phyloP scores from a whole-genome alignment of 148 eudicot species.

The Cornus kousa region DNA sequence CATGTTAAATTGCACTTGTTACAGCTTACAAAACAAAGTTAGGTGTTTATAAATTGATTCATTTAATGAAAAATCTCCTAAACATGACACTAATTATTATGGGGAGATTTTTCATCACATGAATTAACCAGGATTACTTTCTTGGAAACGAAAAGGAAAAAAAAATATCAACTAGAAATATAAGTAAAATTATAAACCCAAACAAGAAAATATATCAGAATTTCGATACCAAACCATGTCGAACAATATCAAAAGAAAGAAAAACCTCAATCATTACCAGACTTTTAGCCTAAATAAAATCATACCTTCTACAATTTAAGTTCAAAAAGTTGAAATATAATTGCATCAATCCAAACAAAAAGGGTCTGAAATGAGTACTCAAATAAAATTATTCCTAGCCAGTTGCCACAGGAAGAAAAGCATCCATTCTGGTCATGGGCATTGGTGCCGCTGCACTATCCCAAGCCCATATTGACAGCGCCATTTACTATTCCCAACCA shows the following conservation, averaged over 20 bases:
- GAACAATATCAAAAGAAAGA: neutral
- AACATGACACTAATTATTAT: too few relatives aligned
- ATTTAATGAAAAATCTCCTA: too few relatives aligned
- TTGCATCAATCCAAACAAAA: neutral
- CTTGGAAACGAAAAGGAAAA: too few relatives aligned
- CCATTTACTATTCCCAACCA: too few relatives aligned
- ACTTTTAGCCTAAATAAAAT: neutral
- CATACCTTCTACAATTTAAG: neutral
- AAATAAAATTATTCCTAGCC: neutral
- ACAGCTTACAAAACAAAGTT: too few relatives aligned
- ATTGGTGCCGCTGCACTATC: conserved; percentile 31
- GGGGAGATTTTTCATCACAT: too few relatives aligned
- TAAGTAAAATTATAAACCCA: too few relatives aligned
- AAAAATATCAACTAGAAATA: too few relatives aligned
- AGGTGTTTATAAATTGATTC: too few relatives aligned
- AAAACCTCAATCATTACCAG: neutral
- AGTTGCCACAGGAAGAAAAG: neutral
- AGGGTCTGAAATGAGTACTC: neutral
- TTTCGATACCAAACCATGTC: neutral
- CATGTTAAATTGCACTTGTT: too few relatives aligned
- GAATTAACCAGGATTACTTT: too few relatives aligned
- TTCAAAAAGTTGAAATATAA: too few relatives aligned
- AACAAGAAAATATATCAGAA: neutral
- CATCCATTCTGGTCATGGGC: neutral
- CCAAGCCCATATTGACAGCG: conserved; percentile 28